Conservation (phyloP, 2,329 filamentous ascomycete genomes). For the Ophiostoma himal-ulmi region DNA sequence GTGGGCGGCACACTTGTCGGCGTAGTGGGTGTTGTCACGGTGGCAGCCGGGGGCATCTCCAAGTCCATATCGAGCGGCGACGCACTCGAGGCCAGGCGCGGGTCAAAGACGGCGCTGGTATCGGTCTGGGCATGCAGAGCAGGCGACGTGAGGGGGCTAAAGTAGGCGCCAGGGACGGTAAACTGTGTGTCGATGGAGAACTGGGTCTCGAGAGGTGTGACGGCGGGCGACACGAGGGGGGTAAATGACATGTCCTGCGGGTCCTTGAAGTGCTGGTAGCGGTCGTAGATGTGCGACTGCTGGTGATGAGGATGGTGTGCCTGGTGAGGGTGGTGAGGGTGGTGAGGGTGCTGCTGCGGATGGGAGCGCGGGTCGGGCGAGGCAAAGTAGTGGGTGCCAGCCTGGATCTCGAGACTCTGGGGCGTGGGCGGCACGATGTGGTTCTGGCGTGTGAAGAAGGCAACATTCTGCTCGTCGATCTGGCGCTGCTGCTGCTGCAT, state of each 20-base stretch:
- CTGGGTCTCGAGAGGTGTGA: slow-evolving; percentile 69
- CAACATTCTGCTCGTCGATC: slow-evolving; percentile 51
- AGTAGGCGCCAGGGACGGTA: slow-evolving; percentile 64
- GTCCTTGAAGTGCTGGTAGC: slow-evolving; percentile 61
- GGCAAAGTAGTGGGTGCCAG: slow-evolving; percentile 54
- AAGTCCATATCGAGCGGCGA: slow-evolving; percentile 55
- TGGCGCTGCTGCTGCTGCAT: slow-evolving; percentile 56
- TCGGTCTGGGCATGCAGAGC: slow-evolving; percentile 68
- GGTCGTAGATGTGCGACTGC: slow-evolving; percentile 56
- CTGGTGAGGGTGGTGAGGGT: slow-evolving; percentile 44
- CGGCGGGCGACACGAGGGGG: slow-evolving; percentile 75
- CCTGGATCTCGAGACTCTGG: slow-evolving; percentile 71
- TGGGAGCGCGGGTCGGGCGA: slow-evolving; percentile 45
- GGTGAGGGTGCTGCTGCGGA: slow-evolving; percentile 47
- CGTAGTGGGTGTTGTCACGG: not conserved
- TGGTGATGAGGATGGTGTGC: slow-evolving; percentile 44
- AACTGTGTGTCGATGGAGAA: slow-evolving; percentile 57
- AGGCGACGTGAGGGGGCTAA: slow-evolving; percentile 77
- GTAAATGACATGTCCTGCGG: slow-evolving; percentile 74
- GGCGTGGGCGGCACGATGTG: slow-evolving; percentile 71
- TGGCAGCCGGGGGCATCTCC: slow-evolving; percentile 36
- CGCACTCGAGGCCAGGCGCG: slow-evolving; percentile 36
- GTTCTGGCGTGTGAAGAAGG: slow-evolving; percentile 49
- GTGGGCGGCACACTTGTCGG: not conserved
- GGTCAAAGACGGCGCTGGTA: slow-evolving; percentile 41